Percentiles rank a stretch among this genome's conserved stretches.
These are phyloP conservation scores for Polyplosphaeria fusca DNA, from an alignment of 495 filamentous ascomycete genomes.

Conservation along the genomic window DNA sequence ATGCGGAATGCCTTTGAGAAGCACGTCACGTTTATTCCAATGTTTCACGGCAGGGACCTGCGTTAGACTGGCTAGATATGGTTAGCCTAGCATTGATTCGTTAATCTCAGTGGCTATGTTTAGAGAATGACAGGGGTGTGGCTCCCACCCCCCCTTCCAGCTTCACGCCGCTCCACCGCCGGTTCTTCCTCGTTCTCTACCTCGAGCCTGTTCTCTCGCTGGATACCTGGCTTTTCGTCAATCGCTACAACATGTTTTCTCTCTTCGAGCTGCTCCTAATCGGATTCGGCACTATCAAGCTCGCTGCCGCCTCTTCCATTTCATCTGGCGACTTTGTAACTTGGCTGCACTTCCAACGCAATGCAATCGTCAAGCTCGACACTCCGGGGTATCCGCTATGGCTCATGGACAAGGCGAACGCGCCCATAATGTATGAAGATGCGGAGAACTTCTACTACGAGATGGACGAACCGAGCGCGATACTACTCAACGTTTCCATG, in stretches of 20 bases:
- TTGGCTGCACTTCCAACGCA: constrained; percentile 6
- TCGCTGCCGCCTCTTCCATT: background rate
- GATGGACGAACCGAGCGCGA: constrained; percentile 10
- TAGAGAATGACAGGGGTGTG: too few species aligned
- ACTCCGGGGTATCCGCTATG: constrained; percentile 22
- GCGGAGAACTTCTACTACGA: constrained; percentile 6
- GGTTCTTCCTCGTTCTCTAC: background rate
- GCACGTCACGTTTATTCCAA: too few species aligned
- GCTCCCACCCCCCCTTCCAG: too few species aligned
- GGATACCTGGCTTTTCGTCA: background rate
- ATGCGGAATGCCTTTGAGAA: too few species aligned
- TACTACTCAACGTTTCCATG: constrained; percentile 22
- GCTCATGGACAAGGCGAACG: constrained; percentile 22
- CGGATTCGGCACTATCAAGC: background rate
- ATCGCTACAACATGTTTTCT: background rate
- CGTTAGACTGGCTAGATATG: too few species aligned
- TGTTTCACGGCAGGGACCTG: too few species aligned
- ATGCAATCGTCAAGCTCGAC: constrained; percentile 24
- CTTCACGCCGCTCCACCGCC: background rate
- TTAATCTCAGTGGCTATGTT: too few species aligned
- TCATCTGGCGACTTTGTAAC: background rate
- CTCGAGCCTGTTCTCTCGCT: background rate
- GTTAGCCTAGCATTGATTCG: too few species aligned
- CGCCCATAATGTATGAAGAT: constrained; percentile 4
- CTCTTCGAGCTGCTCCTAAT: constrained; percentile 1